Evolutionary conservation across 352 stramenopile genomes (phyloP).

Genomic region (Hyaloperonospora arabidopsidis): DNA sequence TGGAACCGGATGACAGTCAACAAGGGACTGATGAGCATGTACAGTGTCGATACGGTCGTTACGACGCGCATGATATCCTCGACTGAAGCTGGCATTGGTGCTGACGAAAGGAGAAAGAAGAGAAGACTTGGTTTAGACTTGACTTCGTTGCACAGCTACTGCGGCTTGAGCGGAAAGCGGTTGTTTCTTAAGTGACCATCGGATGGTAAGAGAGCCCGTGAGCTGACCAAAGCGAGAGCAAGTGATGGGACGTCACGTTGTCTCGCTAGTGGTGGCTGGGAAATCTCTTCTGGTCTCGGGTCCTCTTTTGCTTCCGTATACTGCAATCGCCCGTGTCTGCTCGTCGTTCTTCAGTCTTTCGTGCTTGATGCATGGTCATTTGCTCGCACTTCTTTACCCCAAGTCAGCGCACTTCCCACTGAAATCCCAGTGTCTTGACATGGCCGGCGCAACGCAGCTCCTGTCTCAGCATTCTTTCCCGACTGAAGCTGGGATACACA

Average conservation of each 20-base stretch:
- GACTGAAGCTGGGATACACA: no score
- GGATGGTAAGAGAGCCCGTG: background rate
- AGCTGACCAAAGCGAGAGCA: background rate
- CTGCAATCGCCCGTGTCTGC: slow-evolving; percentile 11
- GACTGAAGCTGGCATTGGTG: slow-evolving; percentile 29
- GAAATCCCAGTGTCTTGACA: no score
- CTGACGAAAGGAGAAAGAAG: background rate
- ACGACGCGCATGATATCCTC: slow-evolving; percentile 46
- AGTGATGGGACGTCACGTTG: no score
- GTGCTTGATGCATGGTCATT: slow-evolving; percentile 16
- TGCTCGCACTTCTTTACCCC: slow-evolving; percentile 2
- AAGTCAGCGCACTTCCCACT: no score
- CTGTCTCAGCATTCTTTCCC: no score
- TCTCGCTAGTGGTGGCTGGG: no score
- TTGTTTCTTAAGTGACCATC: slow-evolving; percentile 20
- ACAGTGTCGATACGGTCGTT: slow-evolving; percentile 57
- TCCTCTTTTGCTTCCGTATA: background rate
- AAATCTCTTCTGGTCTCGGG: no score
- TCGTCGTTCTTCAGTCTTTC: slow-evolving; percentile 11
- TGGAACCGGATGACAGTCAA: slow-evolving; percentile 46
- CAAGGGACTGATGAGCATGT: slow-evolving; percentile 65
- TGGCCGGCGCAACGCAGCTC: no score
- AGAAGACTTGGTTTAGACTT: background rate
- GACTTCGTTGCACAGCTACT: slow-evolving; percentile 1
- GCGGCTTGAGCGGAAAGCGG: slow-evolving; percentile 17